Evolutionary conservation across 495 filamentous ascomycete species (phyloP).

Genomic region (Hyaloscypha hepaticicola): DNA sequence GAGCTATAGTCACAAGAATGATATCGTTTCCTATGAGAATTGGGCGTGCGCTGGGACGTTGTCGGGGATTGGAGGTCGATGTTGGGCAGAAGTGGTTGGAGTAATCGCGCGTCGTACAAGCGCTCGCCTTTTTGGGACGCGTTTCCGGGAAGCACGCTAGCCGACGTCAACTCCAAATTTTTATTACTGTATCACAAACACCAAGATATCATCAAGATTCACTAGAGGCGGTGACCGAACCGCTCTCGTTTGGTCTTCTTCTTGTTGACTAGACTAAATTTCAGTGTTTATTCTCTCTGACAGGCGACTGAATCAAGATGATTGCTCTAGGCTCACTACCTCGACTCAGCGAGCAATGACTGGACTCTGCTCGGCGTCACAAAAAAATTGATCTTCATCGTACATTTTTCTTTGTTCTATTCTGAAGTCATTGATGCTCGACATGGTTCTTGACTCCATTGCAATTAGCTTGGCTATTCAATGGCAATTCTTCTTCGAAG

Average conservation of each 20-base stretch:
- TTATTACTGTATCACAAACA: background rate
- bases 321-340: background rate
- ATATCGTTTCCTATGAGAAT: background rate
- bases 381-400: background rate
- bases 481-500: too few species aligned
- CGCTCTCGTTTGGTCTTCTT: background rate
- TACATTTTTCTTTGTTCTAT: background rate
- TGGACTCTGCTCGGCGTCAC: background rate
- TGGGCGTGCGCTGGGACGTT: background rate
- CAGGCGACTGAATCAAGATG: background rate
- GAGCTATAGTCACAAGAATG: constrained; percentile 1
- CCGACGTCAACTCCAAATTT: background rate
- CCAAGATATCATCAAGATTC: background rate
- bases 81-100: constrained; percentile 7
- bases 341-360: background rate
- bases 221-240: background rate
- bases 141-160: constrained; percentile 6
- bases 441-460: too few species aligned
- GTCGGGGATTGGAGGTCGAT: background rate
- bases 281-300: background rate
- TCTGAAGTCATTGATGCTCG: too few species aligned
- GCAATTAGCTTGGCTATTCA: too few species aligned
- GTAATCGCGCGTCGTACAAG: constrained; percentile 13
- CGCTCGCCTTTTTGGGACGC: constrained; percentile 1
- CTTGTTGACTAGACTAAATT: background rate